phyloP scores from a whole-genome alignment of 441 rosid species.

The Corymbia citriodora region DNA sequence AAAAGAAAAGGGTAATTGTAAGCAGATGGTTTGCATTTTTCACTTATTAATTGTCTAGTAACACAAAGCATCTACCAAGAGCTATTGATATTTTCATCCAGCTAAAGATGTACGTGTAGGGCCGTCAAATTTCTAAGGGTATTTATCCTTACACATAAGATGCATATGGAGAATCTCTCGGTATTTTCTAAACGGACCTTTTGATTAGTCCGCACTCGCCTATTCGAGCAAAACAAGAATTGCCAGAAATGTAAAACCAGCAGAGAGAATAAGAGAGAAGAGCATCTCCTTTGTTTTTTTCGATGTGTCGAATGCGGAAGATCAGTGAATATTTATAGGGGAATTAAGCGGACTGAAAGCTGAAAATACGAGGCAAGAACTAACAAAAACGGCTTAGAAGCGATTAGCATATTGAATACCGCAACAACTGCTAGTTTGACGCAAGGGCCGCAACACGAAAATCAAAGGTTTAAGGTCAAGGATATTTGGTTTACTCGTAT shows the following conservation, averaged over 20 bases:
- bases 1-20: background rate
- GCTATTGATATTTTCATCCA: background rate
- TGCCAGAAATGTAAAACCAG: background rate
- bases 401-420: no score
- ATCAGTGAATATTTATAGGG: background rate
- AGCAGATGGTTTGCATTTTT: background rate
- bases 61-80: background rate
- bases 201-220: fast-evolving
- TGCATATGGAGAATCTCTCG: background rate
- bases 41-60: background rate
- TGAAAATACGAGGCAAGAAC: background rate
- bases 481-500: no score
- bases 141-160: no score
- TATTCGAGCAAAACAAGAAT: background rate
- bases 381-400: background rate
- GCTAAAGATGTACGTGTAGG: background rate
- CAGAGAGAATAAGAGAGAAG: background rate
- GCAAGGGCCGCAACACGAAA: no score
- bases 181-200: fast-evolving
- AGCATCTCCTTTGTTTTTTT: background rate
- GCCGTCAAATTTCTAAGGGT: background rate
- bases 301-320: fast-evolving
- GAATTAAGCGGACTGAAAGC: background rate
- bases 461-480: no score
- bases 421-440: no score